phyloP scores from a whole-genome alignment of 2,329 filamentous ascomycete species.

The Immersiporthe knoxdaviesiana region DNA sequence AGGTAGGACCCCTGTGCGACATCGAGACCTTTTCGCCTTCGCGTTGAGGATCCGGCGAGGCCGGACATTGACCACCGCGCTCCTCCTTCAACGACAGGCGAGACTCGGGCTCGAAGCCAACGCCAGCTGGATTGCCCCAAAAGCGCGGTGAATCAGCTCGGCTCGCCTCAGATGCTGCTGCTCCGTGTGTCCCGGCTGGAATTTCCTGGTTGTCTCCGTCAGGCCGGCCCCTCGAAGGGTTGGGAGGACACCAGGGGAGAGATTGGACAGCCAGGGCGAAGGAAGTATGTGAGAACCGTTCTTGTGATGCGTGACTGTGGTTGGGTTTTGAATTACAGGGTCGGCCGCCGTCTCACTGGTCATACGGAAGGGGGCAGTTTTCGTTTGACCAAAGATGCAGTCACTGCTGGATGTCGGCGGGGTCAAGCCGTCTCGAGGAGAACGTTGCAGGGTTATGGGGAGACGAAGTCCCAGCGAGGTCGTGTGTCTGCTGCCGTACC shows the following conservation, averaged over 20 bases:
- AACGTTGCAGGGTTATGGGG: background rate
- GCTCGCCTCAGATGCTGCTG: conserved; percentile 13
- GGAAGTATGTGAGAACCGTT: conserved; percentile 26
- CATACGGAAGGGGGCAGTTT: conserved; percentile 22
- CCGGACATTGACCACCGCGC: conserved; percentile 59
- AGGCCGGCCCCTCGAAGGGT: conserved; percentile 30
- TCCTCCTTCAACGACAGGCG: conserved; percentile 32
- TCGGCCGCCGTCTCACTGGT: conserved; percentile 24
- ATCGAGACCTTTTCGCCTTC: conserved; percentile 65
- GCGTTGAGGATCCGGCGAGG: conserved; percentile 53
- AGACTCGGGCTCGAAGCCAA: conserved; percentile 31
- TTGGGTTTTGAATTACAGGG: conserved; percentile 21
- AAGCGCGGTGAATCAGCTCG: conserved; percentile 15
- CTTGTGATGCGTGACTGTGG: conserved; percentile 21
- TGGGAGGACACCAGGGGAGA: conserved; percentile 31
- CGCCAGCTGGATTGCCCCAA: conserved; percentile 24
- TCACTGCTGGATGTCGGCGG: conserved; percentile 11
- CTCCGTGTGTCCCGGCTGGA: conserved; percentile 18
- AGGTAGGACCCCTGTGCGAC: conserved; percentile 63
- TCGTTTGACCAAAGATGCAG: conserved; percentile 13
- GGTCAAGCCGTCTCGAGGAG: background rate
- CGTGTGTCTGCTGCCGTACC: background rate
- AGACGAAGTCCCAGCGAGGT: background rate
- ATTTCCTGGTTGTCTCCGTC: conserved; percentile 30
- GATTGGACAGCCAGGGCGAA: conserved; percentile 36